Base-by-base conservation (phyloP, 805 yeast genomes). In the Yarrowia porcina region DNA sequence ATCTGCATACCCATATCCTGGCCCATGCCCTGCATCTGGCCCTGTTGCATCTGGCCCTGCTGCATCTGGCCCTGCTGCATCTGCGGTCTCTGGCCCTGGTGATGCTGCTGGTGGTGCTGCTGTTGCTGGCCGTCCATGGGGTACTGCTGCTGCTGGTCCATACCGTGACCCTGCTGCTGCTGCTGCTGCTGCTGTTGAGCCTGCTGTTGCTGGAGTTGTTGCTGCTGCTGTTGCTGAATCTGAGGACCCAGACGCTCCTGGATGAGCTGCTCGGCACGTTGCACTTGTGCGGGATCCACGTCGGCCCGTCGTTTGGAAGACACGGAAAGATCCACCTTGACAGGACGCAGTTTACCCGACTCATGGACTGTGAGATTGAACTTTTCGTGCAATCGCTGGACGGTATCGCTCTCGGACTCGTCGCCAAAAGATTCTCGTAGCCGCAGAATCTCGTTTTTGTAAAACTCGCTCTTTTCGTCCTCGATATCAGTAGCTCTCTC, bases 381-480 rank as follows among this genome's bases (percentile, higher is more conserved):
- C 61, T 39, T 38, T 3, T 56, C 49, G 21, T 30, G 49, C 17
- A 56, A 30, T 18, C 42, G 25, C 61, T 39, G 18, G 4, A 39
- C 49, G 8, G 61, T 56, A 23, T 56, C 61, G 12, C n/a, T 27
- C 17, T 28, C 36, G 13, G 49, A 38, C 64, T 28, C 49, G 38
- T 41, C 50, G 18, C 75, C 76, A 50, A 71, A 73, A 11, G 69
- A 70, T 15, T 69, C 69, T 17, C 76, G 70, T 21, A 74, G 67
- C 8, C 65, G 64, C 18, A 64, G 65, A 30, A 70, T 71, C 25
- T 67, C 70, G 38, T 61, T 57, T 41, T 62, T 63, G 64, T 68
- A 67, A 36, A 67, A 67, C 32, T 66, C 61, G 20, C 68, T 65
- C 64, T 65, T 67, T 5, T 52, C 63, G 17, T 63, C 65, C 35